These are phyloP conservation scores for Alternaria ethzedia DNA, from an alignment of 2,329 filamentous ascomycete species.

Conservation along the genomic window DNA sequence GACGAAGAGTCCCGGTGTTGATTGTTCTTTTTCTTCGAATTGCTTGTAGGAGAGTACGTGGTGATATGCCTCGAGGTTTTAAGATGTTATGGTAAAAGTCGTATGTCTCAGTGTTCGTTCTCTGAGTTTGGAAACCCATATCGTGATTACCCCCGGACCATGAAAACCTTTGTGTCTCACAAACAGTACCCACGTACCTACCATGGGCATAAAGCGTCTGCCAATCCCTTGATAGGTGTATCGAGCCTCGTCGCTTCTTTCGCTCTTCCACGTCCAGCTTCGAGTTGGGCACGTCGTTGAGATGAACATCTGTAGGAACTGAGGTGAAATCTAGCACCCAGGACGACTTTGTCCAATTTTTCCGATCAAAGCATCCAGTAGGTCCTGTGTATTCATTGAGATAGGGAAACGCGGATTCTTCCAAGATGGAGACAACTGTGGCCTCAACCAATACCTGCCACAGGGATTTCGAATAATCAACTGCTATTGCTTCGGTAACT, in stretches of 20 bases:
- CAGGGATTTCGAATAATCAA: neutral
- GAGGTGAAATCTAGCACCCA: neutral
- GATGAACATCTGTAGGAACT: no score
- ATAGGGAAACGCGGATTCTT: neutral
- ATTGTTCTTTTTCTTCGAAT: neutral
- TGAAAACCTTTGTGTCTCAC: neutral
- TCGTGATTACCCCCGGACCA: accelerated
- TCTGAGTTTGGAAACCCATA: accelerated
- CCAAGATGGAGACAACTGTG: neutral
- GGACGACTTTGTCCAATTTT: neutral
- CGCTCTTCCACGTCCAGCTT: neutral
- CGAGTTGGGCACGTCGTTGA: neutral
- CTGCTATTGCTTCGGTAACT: neutral
- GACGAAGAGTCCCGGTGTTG: no score
- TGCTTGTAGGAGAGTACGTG: neutral
- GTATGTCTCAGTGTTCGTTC: neutral
- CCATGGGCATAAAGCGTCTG: neutral
- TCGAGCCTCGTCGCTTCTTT: neutral
- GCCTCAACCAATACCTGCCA: neutral
- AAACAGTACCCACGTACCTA: neutral
- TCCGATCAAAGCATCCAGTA: neutral
- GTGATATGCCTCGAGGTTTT: neutral
- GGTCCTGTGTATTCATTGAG: accelerated
- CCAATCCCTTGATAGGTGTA: neutral
- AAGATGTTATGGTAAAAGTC: neutral